A percentile compares a stretch with the other conserved stretches of the same genome.
phyloP scores from a whole-genome alignment of 257 asterid species.

The Schizonepeta tenuifolia region DNA sequence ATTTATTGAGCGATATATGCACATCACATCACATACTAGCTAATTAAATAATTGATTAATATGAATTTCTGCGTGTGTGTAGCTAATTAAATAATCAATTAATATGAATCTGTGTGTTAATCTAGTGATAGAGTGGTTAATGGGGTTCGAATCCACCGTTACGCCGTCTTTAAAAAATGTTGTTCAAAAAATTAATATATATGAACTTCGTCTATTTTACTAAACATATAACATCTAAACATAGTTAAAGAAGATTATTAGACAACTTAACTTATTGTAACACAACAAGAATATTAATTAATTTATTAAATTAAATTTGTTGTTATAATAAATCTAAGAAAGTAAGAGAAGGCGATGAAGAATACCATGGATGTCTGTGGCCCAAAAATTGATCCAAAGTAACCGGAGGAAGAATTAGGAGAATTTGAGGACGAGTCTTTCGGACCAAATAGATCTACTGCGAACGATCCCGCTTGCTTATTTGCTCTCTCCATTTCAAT shows the following conservation, averaged over 20 bases:
- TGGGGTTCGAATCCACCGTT: too few relatives aligned
- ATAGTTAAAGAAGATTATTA: neutral
- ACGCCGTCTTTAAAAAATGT: too few relatives aligned
- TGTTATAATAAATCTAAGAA: neutral
- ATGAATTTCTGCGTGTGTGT: too few relatives aligned
- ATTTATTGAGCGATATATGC: too few relatives aligned
- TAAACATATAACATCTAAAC: neutral
- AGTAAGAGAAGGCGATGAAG: neutral
- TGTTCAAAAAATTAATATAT: too few relatives aligned
- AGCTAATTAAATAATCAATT: too few relatives aligned
- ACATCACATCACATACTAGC: neutral
- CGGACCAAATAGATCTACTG: constrained; percentile 73
- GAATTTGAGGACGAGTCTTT: constrained; percentile 56
- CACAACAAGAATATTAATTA: too few relatives aligned
- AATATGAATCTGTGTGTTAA: too few relatives aligned
- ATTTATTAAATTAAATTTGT: too few relatives aligned
- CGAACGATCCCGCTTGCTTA: constrained; percentile 50
- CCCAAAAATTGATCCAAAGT: constrained; percentile 73
- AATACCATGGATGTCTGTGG: constrained; percentile 57
- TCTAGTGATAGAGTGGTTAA: too few relatives aligned
- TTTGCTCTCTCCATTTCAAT: constrained; percentile 62
- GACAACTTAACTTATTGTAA: too few relatives aligned
- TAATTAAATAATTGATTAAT: too few relatives aligned
- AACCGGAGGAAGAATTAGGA: constrained; percentile 39
- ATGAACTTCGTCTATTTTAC: neutral